phyloP scores from a whole-genome alignment of 495 filamentous ascomycete species.

The Penicillium goetzii region DNA sequence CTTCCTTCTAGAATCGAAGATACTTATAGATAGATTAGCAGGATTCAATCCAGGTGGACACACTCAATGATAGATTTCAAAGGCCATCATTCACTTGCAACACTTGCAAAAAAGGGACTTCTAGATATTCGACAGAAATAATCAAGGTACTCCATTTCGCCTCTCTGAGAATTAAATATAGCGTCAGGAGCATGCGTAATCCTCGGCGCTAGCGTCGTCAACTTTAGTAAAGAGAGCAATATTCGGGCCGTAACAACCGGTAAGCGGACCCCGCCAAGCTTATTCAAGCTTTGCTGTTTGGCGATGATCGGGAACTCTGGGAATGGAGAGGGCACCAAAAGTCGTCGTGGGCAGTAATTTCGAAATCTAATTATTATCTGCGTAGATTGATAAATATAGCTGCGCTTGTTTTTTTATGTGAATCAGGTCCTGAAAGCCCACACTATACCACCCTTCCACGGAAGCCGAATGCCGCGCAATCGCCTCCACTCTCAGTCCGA shows the following conservation, averaged over 20 bases:
- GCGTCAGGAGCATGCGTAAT: slow-evolving; percentile 29
- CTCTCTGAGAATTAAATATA: slow-evolving; percentile 19
- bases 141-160: slow-evolving; percentile 6
- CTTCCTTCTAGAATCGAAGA: not conserved
- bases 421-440: not conserved
- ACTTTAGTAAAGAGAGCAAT: not conserved
- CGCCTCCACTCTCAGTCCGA: slow-evolving; percentile 2
- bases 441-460: not conserved
- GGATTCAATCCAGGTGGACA: not conserved
- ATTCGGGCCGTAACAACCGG: slow-evolving; percentile 4
- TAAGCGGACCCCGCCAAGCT: slow-evolving; percentile 26
- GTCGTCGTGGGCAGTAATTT: not conserved
- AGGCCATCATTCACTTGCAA: not conserved
- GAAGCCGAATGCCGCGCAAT: slow-evolving; percentile 7
- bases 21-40: not conserved
- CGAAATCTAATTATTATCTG: not conserved
- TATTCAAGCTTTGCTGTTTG: slow-evolving; percentile 25
- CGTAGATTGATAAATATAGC: too few relatives aligned
- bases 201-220: slow-evolving; percentile 36
- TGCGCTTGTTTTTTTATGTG: not conserved
- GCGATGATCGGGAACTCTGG: not conserved
- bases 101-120: not conserved
- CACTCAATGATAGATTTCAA: not conserved
- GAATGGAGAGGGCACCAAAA: not conserved
- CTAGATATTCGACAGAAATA: not conserved